phyloP scores from a whole-genome alignment of 768 basidiomycete genomes.

The Vararia minispora region DNA sequence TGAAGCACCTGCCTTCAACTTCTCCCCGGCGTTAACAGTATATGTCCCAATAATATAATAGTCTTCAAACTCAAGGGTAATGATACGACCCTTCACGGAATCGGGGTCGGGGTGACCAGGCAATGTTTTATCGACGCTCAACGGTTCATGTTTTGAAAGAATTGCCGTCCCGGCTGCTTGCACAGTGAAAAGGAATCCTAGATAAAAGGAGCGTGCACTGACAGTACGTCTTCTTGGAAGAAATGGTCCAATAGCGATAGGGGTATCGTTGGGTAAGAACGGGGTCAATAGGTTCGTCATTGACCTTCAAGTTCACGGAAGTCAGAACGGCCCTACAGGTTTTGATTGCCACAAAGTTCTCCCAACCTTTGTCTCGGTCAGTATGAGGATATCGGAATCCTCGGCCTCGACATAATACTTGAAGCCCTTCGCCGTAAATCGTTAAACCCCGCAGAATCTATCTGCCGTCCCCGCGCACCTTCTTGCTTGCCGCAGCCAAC shows the following conservation, averaged over 20 bases:
- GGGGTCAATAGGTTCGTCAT: conserved; percentile 54
- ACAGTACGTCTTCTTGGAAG: conserved; percentile 75
- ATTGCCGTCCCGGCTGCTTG: conserved; percentile 73
- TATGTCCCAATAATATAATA: conserved; percentile 71
- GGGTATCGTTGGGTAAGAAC: conserved; percentile 48
- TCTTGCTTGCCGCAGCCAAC: conserved; percentile 63
- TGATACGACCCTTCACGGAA: conserved; percentile 61
- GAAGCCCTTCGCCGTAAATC: conserved; percentile 49
- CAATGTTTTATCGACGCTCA: conserved; percentile 53
- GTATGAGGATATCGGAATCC: conserved; percentile 71
- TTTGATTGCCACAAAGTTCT: conserved; percentile 2
- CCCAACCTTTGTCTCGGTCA: conserved; percentile 90
- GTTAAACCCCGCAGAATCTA: background rate
- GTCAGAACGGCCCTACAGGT: background rate
- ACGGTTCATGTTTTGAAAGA: conserved; percentile 64
- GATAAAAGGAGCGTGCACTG: conserved; percentile 17
- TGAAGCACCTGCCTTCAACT: conserved; percentile 46
- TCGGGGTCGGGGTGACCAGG: conserved; percentile 62
- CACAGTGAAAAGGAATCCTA: too few species aligned
- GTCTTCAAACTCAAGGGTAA: conserved; percentile 70
- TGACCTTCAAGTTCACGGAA: conserved; percentile 37
- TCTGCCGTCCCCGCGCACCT: conserved; percentile 31
- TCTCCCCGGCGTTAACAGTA: conserved; percentile 71
- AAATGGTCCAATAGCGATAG: conserved; percentile 65
- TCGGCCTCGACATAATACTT: conserved; percentile 76